Evolutionary conservation across 495 filamentous ascomycete species (phyloP), one percentile per base, ranked within the genome.

Genomic region (Penicillium goetzii): DNA sequence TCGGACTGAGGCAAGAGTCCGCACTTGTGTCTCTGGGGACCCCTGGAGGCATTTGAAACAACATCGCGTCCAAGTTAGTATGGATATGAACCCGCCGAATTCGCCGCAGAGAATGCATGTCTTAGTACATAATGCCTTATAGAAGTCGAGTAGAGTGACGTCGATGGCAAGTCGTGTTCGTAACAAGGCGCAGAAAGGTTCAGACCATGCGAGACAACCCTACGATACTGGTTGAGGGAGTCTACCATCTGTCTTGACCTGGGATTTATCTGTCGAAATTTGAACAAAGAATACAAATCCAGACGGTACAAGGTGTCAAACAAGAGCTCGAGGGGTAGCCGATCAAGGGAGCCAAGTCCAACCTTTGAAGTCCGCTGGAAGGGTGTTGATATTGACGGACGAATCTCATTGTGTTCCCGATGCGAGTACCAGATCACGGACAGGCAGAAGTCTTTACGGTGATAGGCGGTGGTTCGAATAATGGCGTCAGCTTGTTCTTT

Each of bases 101-200:
- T 71, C 69, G 43, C 69, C 72, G 60, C 76, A 78, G 58, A 72
- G 30, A 52, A 56, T 33, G 60, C 73, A 79, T 38, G 56, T 56
- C 62, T 77, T 74, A 17, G 68, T 77, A 61, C 73, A 78, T 53
- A 79, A 56, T 60, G 67, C 70, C 23, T 70, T 7, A 63, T 75
- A 72, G 60, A 77, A 75, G 54, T 77, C 70, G 56, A 62, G 51
- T 40, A 79, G 67, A 64, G 74, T 72, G 60, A 77, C 52, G 53
- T 41, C 41, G 56, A 33, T 60, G 45, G 75, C 70, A 56, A 74
- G 21, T 45, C 41, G 21, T 68, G 74, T 78, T 68, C 77, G 75
- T 66, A 76, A 67, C 49, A 77, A 72, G 65, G 71, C 72, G 67
- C 73, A 77, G 67, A 80, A 61, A 75, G 72, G 65, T 75, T 74